A percentile compares a stretch with the other conserved stretches of the same genome.
Conservation (phyloP, 345 rosid genomes). For the Odontarrhena argentea region DNA sequence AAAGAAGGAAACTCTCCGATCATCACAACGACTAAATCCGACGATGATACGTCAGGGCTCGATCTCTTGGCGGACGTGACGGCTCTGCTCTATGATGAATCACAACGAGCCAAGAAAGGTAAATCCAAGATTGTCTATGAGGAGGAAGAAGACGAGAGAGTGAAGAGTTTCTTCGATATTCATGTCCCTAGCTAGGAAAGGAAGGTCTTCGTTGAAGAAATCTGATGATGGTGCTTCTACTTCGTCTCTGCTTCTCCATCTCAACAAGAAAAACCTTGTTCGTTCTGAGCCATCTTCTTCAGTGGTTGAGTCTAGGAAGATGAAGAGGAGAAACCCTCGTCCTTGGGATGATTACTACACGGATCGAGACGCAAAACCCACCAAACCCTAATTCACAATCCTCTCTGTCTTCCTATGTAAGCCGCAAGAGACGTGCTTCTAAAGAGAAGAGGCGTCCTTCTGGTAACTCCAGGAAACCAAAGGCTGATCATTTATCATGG, state of each 20-base stretch:
- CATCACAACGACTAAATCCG: too few relatives aligned
- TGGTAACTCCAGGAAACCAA: conserved; percentile 13
- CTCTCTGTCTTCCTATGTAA: neutral
- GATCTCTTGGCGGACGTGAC: too few relatives aligned
- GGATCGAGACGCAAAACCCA: neutral
- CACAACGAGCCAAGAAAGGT: neutral
- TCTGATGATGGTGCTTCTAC: neutral
- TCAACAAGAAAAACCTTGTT: neutral
- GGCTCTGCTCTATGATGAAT: neutral
- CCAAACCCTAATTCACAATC: neutral
- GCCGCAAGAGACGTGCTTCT: conserved; percentile 7
- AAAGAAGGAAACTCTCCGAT: too few relatives aligned
- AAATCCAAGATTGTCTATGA: neutral
- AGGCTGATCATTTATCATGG: neutral
- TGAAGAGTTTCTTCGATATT: neutral
- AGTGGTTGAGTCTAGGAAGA: neutral
- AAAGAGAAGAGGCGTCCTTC: neutral
- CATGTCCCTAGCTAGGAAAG: too few relatives aligned
- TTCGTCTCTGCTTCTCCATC: neutral
- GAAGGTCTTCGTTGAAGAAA: neutral
- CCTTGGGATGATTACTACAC: too few relatives aligned
- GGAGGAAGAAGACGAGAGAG: neutral
- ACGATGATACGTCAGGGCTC: too few relatives aligned
- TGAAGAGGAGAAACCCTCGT: neutral
- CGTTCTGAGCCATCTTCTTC: neutral